Conservation (phyloP, 306 rosid species). For the Hippophae rhamnoides region DNA sequence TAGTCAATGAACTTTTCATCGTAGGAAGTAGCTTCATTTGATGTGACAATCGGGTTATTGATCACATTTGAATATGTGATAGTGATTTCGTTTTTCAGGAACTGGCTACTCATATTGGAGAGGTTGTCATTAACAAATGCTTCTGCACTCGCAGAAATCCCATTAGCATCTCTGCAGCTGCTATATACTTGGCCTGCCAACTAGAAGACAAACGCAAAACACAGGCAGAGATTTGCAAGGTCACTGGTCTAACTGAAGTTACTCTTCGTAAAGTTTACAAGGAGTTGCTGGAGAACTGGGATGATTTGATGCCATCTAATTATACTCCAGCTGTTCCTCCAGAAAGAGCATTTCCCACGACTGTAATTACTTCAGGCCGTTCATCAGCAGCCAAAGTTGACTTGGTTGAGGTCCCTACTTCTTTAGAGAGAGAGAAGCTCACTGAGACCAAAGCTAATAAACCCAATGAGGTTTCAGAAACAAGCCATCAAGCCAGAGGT, state of each 20-base stretch:
- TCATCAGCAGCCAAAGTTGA: constrained; percentile 59
- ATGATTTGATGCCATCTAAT: constrained; percentile 88
- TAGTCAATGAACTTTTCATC: background rate
- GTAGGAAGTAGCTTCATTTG: background rate
- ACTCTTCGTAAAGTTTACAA: constrained; percentile 91
- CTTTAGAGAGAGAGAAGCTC: constrained; percentile 54
- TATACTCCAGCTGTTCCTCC: constrained; percentile 98
- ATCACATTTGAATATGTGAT: background rate
- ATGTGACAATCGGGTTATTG: background rate
- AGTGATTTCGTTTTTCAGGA: constrained; percentile 35
- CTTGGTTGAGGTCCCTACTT: constrained; percentile 32
- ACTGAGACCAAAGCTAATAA: constrained; percentile 42
- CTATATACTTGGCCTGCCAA: constrained; percentile 96
- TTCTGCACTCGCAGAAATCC: constrained; percentile 97
- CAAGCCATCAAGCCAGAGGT: constrained; percentile 31
- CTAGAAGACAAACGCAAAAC: constrained; percentile 98
- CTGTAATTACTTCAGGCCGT: constrained; percentile 69
- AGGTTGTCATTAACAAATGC: constrained; percentile 96
- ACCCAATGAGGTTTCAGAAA: constrained; percentile 36
- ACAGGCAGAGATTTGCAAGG: constrained; percentile 93
- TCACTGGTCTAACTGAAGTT: constrained; percentile 93
- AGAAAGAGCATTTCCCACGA: constrained; percentile 93
- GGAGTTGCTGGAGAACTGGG: constrained; percentile 95
- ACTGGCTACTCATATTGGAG: constrained; percentile 93
- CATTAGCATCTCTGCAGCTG: constrained; percentile 93